Conservation (phyloP, 805 yeast species). For the Candida sanyiensis region DNA sequence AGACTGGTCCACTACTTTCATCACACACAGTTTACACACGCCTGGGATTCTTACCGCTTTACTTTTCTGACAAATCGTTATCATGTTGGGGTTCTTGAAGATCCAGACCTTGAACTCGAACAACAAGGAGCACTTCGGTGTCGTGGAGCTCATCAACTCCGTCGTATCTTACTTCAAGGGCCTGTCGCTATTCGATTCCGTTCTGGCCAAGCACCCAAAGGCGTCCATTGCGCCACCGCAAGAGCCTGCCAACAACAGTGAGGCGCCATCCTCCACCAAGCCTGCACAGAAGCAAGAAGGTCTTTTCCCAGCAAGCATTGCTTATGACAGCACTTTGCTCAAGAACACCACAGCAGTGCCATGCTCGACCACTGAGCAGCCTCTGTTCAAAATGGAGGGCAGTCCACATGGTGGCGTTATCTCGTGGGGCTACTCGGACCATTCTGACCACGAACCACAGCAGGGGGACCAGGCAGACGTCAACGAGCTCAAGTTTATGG, state of each 20-base stretch:
- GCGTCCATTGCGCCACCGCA: not conserved
- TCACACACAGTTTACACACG: too few relatives aligned
- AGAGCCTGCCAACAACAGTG: not conserved
- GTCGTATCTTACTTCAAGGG: constrained; percentile 13
- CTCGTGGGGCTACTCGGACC: constrained; percentile 39
- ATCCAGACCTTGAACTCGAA: constrained; percentile 6
- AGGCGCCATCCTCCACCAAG: not conserved
- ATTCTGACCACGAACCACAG: too few relatives aligned
- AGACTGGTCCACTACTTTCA: too few relatives aligned
- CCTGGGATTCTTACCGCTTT: too few relatives aligned
- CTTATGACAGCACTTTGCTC: constrained; percentile 12
- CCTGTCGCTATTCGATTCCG: constrained; percentile 15
- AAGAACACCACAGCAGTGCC: constrained; percentile 17
- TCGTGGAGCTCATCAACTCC: constrained; percentile 6
- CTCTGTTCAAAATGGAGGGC: constrained; percentile 45
- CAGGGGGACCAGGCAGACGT: constrained; percentile 2
- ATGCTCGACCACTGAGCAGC: constrained; percentile 44
- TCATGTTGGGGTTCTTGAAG: constrained; percentile 11
- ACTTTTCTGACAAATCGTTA: too few relatives aligned
- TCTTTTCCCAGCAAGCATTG: constrained; percentile 21
- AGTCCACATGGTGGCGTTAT: constrained; percentile 50
- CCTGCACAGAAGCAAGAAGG: constrained; percentile 1
- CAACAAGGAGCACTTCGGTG: not conserved
- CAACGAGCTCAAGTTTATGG: constrained; percentile 5
- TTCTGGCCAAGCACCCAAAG: constrained; percentile 11